These are phyloP conservation scores for Pisolithus tinctorius DNA, from an alignment of 768 basidiomycete species.

Conservation along the genomic window DNA sequence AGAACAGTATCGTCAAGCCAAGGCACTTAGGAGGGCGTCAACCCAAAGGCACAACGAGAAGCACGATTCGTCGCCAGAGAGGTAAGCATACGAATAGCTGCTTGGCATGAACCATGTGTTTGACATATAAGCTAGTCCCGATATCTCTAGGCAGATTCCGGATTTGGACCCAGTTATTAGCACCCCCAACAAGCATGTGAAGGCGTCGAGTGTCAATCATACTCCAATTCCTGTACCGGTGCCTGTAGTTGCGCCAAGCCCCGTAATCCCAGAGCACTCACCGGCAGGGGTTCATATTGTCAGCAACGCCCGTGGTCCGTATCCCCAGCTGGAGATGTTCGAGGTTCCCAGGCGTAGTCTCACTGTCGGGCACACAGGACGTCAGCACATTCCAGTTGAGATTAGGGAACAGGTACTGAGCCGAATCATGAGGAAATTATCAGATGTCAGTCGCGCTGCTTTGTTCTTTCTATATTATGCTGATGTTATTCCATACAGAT, in stretches of 20 bases:
- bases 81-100: slow-evolving; percentile 9
- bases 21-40: slow-evolving; percentile 41
- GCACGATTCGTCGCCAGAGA: slow-evolving; percentile 19
- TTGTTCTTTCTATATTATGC: slow-evolving; percentile 5
- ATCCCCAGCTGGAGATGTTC: slow-evolving; percentile 58
- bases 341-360: slow-evolving; percentile 45
- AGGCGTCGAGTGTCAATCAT: not conserved
- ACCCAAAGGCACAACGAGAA: slow-evolving; percentile 19
- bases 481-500: slow-evolving; percentile 37
- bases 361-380: slow-evolving; percentile 14
- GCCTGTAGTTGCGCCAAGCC: slow-evolving; percentile 5
- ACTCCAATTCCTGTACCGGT: slow-evolving; percentile 7
- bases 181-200: not conserved
- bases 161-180: slow-evolving; percentile 8
- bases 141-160: slow-evolving; percentile 21
- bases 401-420: slow-evolving; percentile 32
- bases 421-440: slow-evolving; percentile 51
- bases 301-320: slow-evolving; percentile 54
- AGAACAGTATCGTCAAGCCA: slow-evolving; percentile 57
- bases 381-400: slow-evolving; percentile 11
- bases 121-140: slow-evolving; percentile 7
- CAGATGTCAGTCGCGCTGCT: slow-evolving; percentile 45
- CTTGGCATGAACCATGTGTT: not conserved
- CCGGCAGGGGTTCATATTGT: slow-evolving; percentile 39
- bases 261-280: slow-evolving; percentile 5